These are phyloP conservation scores for Paradendryphiella salina DNA, from an alignment of 2,329 filamentous ascomycete genomes.

Conservation along the genomic window DNA sequence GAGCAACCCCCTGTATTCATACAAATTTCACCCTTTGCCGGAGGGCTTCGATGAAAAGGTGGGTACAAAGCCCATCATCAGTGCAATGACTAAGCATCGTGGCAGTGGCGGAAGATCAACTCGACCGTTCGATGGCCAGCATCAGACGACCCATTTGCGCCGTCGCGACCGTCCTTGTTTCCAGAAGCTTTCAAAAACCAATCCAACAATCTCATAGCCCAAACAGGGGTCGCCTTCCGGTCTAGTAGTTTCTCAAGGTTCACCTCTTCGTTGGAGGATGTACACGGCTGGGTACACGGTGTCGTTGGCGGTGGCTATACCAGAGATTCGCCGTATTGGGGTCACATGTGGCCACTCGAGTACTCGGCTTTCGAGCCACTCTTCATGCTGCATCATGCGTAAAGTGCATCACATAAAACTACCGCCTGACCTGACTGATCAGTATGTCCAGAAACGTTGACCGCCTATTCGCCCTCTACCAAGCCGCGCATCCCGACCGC, in stretches of 20 bases:
- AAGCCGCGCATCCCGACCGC: constrained; percentile 68
- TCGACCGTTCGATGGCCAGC: constrained; percentile 41
- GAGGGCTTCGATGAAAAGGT: constrained; percentile 35
- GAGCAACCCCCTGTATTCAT: constrained; percentile 38
- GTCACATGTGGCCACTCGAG: constrained; percentile 71
- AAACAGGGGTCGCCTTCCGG: constrained; percentile 9
- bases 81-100: not conserved
- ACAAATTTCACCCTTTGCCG: constrained; percentile 31
- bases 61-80: not conserved
- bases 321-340: constrained; percentile 39
- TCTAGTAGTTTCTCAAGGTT: constrained; percentile 17
- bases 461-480: constrained; percentile 70
- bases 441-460: constrained; percentile 38
- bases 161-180: constrained; percentile 22
- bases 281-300: constrained; percentile 38
- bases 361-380: constrained; percentile 80
- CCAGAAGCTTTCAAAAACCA: constrained; percentile 18
- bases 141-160: constrained; percentile 19
- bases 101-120: constrained; percentile 31
- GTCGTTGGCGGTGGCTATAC: constrained; percentile 52
- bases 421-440: not conserved
- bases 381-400: constrained; percentile 48
- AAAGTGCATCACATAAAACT: constrained; percentile 13
- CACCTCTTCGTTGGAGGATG: constrained; percentile 44
- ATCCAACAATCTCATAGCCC: constrained; percentile 45